These are phyloP conservation scores for Eimeria necatrix DNA, from an alignment of 169 alveolate species.

Conservation along the genomic window DNA sequence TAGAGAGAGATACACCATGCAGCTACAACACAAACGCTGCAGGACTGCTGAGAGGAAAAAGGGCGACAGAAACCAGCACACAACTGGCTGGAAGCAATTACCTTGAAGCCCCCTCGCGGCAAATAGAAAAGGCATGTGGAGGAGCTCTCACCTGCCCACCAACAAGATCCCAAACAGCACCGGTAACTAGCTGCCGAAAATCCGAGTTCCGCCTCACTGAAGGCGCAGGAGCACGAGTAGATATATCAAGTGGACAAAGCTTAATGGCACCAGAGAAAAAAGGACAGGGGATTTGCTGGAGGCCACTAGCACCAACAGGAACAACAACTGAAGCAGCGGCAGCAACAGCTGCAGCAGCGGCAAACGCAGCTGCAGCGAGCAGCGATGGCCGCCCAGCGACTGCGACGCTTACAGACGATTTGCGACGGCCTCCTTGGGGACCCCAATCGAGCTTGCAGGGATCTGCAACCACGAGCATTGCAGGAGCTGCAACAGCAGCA, in stretches of 20 bases:
- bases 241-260: too few species aligned
- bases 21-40: constrained; percentile 3
- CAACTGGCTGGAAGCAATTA: not conserved
- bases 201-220: not conserved
- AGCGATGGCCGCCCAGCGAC: not conserved
- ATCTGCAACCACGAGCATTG: constrained; percentile 1
- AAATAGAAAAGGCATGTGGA: not conserved
- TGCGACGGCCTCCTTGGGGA: not conserved
- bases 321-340: constrained; percentile 32
- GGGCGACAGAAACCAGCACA: not conserved
- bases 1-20: not conserved
- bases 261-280: not conserved
- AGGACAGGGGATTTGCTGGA: not conserved
- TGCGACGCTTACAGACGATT: not conserved
- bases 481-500: not conserved
- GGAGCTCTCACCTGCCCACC: not conserved
- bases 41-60: not conserved
- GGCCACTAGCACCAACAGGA: not conserved
- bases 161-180: not conserved
- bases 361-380: constrained; percentile 5
- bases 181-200: not conserved
- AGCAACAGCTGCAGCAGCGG: constrained; percentile 31
- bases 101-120: not conserved
- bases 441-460: not conserved
- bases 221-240: not conserved